Evolutionary conservation across 805 yeast species (phyloP).

Genomic region (Ascoidea rubescens): DNA sequence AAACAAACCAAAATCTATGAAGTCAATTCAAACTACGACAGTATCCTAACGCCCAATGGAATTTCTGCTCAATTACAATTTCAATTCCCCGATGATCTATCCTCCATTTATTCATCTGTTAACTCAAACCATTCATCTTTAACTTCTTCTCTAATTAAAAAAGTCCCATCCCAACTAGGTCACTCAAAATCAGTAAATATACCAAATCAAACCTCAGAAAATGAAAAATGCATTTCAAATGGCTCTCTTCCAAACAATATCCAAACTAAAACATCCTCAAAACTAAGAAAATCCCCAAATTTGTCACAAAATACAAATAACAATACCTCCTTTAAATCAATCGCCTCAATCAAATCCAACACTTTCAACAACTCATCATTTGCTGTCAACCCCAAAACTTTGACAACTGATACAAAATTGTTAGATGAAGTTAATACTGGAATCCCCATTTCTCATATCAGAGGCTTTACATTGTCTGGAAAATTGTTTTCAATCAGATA

Average conservation of each 20-base stretch:
- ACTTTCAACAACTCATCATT: neutral
- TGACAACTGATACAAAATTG: conserved; percentile 9
- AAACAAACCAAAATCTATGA: conserved; percentile 30
- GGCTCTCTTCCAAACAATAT: neutral
- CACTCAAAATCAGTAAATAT: neutral
- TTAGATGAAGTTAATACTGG: conserved; percentile 9
- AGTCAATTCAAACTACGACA: conserved; percentile 18
- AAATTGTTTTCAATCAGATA: conserved; percentile 37
- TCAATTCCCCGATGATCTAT: conserved; percentile 9
- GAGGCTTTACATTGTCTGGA: conserved; percentile 37
- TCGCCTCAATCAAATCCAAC: neutral
- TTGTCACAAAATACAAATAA: neutral
- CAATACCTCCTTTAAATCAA: neutral
- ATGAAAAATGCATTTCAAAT: neutral
- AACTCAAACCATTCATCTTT: conserved; percentile 3
- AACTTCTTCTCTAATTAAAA: neutral
- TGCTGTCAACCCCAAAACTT: conserved; percentile 5
- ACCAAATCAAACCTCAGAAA: neutral
- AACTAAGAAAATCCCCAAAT: conserved; percentile 3
- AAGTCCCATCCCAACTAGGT: neutral
- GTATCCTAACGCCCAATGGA: conserved; percentile 16
- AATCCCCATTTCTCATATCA: conserved; percentile 18
- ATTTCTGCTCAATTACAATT: conserved; percentile 12
- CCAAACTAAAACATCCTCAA: neutral
- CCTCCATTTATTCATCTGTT: conserved; percentile 2